Evolutionary conservation across 2,329 filamentous ascomycete genomes (phyloP).

Genomic region (Trichoderma guizhouense): DNA sequence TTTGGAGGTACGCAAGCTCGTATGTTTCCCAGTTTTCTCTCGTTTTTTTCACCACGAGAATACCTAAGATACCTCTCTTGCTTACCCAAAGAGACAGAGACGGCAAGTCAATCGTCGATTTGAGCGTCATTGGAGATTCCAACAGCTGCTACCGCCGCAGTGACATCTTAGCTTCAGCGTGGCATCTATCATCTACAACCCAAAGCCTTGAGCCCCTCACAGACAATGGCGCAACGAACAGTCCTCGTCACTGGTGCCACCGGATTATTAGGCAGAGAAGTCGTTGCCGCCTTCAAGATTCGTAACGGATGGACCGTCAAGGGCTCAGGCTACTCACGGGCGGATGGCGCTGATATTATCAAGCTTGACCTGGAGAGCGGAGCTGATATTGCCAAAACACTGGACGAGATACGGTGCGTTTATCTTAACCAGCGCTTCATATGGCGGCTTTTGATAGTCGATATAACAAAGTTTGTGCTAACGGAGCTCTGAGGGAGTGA

Average conservation of each 20-base stretch:
- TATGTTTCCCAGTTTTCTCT: neutral
- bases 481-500: neutral
- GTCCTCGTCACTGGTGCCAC: conserved; percentile 81
- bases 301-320: conserved; percentile 58
- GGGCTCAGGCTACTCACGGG: conserved; percentile 71
- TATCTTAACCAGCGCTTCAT: neutral
- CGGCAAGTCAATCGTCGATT: neutral
- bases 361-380: conserved; percentile 52
- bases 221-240: conserved; percentile 35
- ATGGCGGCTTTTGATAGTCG: neutral
- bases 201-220: neutral
- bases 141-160: neutral
- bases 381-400: conserved; percentile 44
- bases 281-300: conserved; percentile 66
- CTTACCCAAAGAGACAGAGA: neutral
- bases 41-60: neutral
- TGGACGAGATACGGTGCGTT: conserved; percentile 55
- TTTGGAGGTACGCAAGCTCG: neutral
- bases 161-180: neutral
- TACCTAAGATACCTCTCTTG: neutral
- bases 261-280: conserved; percentile 77
- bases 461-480: neutral
- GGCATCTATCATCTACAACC: neutral
- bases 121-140: neutral
- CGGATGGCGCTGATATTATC: conserved; percentile 65